phyloP scores from a whole-genome alignment of 2,329 filamentous ascomycete species.

The Leptographium lundbergii region DNA sequence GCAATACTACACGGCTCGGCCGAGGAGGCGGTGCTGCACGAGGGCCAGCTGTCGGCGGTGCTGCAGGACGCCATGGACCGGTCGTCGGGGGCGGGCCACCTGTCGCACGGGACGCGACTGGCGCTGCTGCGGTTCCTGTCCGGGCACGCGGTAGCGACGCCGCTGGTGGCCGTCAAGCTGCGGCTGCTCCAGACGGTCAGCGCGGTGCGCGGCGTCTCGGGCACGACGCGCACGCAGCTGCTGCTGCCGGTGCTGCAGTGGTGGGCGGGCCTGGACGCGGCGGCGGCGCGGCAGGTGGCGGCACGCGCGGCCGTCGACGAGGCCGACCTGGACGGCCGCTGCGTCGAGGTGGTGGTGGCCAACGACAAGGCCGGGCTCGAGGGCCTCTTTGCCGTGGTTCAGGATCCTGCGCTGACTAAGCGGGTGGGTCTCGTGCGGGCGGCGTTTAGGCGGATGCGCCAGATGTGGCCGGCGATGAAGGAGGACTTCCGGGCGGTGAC shows the following conservation, averaged over 20 bases:
- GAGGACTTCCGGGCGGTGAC: conserved; percentile 44
- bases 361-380: conserved; percentile 41
- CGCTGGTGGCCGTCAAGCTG: conserved; percentile 56
- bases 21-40: conserved; percentile 78
- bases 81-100: conserved; percentile 15
- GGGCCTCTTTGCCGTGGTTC: conserved; percentile 35
- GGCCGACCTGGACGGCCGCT: conserved; percentile 20
- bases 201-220: conserved; percentile 58
- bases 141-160: conserved; percentile 57
- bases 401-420: conserved; percentile 25
- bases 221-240: conserved; percentile 55
- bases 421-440: conserved; percentile 46
- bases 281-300: conserved; percentile 35
- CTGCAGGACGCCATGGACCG: conserved; percentile 46
- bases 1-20: conserved; percentile 42
- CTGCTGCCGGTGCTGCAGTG: conserved; percentile 62
- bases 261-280: conserved; percentile 48
- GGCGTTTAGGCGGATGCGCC: conserved; percentile 55
- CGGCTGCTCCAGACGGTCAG: conserved; percentile 61
- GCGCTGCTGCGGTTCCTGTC: conserved; percentile 60
- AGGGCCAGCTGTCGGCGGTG: conserved; percentile 53
- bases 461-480: conserved; percentile 64
- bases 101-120: conserved; percentile 48
- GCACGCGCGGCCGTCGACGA: conserved; percentile 19
- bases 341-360: conserved; percentile 39